A percentile compares a stretch with the other conserved stretches of the same genome.
phyloP scores from a whole-genome alignment of 495 filamentous ascomycete species.

The Podospora pseudoanserina region DNA sequence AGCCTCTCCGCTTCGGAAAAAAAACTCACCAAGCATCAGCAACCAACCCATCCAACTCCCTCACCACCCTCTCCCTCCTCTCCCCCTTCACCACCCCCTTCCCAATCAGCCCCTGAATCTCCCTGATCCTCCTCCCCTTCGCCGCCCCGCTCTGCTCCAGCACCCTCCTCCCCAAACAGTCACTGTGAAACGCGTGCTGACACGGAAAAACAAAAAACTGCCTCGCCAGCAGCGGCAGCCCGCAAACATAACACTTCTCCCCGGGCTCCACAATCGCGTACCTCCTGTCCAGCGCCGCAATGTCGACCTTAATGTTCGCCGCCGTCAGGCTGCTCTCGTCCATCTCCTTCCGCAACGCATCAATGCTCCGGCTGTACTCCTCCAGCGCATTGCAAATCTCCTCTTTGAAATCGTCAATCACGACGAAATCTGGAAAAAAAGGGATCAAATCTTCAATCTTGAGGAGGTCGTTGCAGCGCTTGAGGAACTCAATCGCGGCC shows the following conservation, averaged over 20 bases:
- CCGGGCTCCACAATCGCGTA: conserved; percentile 97
- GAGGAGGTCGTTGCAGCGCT: conserved; percentile 75
- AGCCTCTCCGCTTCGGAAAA: background rate
- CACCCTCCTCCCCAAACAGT: conserved; percentile 82
- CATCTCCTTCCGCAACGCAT: conserved; percentile 89
- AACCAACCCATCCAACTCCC: conserved; percentile 83
- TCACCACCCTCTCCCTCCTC: conserved; percentile 75
- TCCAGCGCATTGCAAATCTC: conserved; percentile 94
- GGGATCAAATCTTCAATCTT: conserved; percentile 96
- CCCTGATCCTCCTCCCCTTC: conserved; percentile 75
- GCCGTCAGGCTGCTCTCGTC: conserved; percentile 86
- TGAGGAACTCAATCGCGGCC: conserved; percentile 89
- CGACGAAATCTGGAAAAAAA: conserved; percentile 98
- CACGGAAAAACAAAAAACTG: conserved; percentile 99
- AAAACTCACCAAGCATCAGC: conserved; percentile 53
- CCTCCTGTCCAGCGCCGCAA: conserved; percentile 73
- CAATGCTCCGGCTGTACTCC: conserved; percentile 85
- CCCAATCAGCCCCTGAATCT: conserved; percentile 76
- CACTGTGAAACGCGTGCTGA: conserved; percentile 94
- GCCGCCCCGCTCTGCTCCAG: conserved; percentile 68
- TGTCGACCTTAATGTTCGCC: conserved; percentile 81
- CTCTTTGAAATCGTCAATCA: conserved; percentile 98
- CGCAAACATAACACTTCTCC: conserved; percentile 86
- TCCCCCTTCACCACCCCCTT: conserved; percentile 61
- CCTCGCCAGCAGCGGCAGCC: conserved; percentile 75